phyloP scores from a whole-genome alignment of 345 rosid genomes.

The Eucalyptus tenuipes region DNA sequence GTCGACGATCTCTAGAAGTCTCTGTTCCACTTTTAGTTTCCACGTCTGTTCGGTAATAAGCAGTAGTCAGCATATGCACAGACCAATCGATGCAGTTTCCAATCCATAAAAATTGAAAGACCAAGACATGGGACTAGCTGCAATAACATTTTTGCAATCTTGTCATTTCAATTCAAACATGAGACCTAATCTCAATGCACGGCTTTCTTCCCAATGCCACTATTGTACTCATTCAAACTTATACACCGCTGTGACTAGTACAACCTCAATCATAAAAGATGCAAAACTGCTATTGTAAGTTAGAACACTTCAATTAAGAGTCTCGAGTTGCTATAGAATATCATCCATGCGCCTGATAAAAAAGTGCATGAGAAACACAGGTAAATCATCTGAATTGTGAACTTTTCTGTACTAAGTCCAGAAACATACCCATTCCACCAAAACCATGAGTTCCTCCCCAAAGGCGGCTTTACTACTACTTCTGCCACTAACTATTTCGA shows the following conservation, averaged over 20 bases:
- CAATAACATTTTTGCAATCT: neutral
- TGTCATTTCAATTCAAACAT: neutral
- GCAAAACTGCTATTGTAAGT: neutral
- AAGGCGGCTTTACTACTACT: constrained; percentile 77
- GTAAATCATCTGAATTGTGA: neutral
- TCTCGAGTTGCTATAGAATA: neutral
- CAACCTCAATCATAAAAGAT: neutral
- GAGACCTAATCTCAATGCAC: neutral
- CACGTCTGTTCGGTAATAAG: constrained; percentile 40
- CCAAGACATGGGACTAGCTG: neutral
- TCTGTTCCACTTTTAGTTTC: constrained; percentile 63
- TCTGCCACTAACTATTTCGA: constrained; percentile 74
- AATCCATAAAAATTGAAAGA: neutral
- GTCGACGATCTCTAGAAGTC: constrained; percentile 66
- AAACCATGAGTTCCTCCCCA: constrained; percentile 51
- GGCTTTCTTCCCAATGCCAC: neutral
- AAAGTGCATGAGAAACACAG: neutral
- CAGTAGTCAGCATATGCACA: neutral
- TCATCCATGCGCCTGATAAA: neutral
- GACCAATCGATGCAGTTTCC: neutral
- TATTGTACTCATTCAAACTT: neutral
- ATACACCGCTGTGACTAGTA: neutral
- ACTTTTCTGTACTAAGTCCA: neutral
- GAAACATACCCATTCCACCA: constrained; percentile 83
- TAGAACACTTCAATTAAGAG: neutral